Percentiles rank a stretch among this genome's conserved stretches.
phyloP scores from a whole-genome alignment of 768 basidiomycete genomes.

The Amanita brunnescens region DNA sequence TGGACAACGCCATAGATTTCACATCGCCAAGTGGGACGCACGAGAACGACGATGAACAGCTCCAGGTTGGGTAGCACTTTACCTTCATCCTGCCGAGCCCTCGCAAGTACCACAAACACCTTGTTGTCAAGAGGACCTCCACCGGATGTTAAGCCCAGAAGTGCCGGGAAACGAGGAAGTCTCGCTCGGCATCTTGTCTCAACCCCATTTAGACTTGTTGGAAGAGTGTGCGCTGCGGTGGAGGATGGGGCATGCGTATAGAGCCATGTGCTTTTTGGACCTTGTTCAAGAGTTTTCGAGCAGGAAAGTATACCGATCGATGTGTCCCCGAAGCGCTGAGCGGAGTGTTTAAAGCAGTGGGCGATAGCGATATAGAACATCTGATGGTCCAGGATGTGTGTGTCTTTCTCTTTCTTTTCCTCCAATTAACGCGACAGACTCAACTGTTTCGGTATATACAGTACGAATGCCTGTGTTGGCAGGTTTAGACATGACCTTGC shows the following conservation, averaged over 20 bases:
- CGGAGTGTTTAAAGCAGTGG: slow-evolving; percentile 58
- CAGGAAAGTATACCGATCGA: slow-evolving; percentile 83
- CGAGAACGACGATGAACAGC: slow-evolving; percentile 49
- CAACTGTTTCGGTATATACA: slow-evolving; percentile 42
- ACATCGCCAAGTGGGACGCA: slow-evolving; percentile 21
- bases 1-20: slow-evolving; percentile 24
- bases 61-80: slow-evolving; percentile 68
- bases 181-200: slow-evolving; percentile 81
- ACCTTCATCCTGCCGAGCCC: slow-evolving; percentile 90
- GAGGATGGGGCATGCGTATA: slow-evolving; percentile 77
- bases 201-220: slow-evolving; percentile 71
- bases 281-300: slow-evolving; percentile 84
- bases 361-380: slow-evolving; percentile 59
- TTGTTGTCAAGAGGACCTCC: slow-evolving; percentile 77
- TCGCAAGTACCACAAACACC: slow-evolving; percentile 72
- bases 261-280: slow-evolving; percentile 74
- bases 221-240: slow-evolving; percentile 85
- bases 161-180: slow-evolving; percentile 96
- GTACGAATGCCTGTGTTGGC: slow-evolving; percentile 57
- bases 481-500: slow-evolving; percentile 80
- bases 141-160: slow-evolving; percentile 81
- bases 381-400: slow-evolving; percentile 84
- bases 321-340: slow-evolving; percentile 88
- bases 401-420: slow-evolving; percentile 12
- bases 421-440: slow-evolving; percentile 1